Conservation (phyloP, 148 eudicot species). For the Camellia japonica region DNA sequence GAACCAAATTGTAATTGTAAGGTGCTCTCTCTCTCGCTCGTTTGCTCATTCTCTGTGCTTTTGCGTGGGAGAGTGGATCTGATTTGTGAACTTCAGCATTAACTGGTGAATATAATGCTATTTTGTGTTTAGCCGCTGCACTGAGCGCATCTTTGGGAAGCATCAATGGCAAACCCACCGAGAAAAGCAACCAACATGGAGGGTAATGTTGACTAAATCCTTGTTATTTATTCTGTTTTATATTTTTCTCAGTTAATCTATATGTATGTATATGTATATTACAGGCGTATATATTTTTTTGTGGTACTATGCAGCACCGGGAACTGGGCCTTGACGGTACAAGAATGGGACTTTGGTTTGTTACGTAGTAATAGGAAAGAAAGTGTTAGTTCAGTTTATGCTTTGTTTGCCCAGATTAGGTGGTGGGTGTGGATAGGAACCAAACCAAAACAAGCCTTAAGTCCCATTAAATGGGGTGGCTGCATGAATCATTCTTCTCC, state of each 20-base stretch:
- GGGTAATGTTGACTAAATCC: constrained; percentile 42
- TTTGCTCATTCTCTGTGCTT: background rate
- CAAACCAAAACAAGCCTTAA: no score
- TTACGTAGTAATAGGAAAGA: background rate
- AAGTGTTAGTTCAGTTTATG: background rate
- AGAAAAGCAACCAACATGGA: constrained; percentile 76
- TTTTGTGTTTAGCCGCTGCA: constrained; percentile 55
- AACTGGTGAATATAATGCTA: background rate
- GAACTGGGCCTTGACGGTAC: background rate
- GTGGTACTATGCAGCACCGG: background rate
- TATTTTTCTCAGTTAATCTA: no score
- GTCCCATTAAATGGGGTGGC: no score
- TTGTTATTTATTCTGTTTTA: no score
- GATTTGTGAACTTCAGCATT: background rate
- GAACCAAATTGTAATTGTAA: constrained; percentile 74
- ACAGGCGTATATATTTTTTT: background rate
- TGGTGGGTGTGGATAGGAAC: background rate
- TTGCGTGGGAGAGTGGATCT: background rate
- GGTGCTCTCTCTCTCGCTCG: constrained; percentile 29
- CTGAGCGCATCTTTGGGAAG: constrained; percentile 78
- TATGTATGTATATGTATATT: background rate
- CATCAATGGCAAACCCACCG: constrained; percentile 77
- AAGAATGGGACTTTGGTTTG: background rate
- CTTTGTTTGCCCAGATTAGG: background rate
- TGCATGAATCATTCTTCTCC: no score